Base-by-base conservation (phyloP, 495 filamentous ascomycete genomes). In the Hyaloscypha variabilis region DNA sequence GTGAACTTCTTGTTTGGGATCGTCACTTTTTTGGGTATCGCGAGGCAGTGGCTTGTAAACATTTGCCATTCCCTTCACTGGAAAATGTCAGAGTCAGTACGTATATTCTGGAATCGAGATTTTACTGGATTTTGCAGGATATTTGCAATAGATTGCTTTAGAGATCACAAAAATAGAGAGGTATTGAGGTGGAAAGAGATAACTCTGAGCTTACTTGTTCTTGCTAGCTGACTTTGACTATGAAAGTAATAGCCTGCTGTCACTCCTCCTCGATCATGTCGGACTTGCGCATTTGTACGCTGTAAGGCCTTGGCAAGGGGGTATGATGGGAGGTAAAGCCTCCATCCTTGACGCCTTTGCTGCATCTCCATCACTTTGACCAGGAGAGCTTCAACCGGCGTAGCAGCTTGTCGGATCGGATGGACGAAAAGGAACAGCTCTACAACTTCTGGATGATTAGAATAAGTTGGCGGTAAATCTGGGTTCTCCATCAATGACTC, bases 221-320 rank as follows among this genome's bases (percentile, higher is more conserved):
- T 69, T 23, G 78, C 72, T 58, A 85, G 73, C 68, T 84, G 73
- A 61, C 73, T 63, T 58, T 84, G 77, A 71, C 77, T 85, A 30
- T 76, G 80, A 58, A 82, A 87, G 68, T 83, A 87, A 54, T 78
- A 84, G 21, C 76, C 77, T 8, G 78, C 81, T 30, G 84, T 85
- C 14, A 85, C 73, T 8, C 85, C 85, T 36, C 85, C 85, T 62
- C 85, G 76, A 67, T 87, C 84, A 70, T 87, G 84, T 17, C 81
- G 75, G 26, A 87, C 84, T 64, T 86, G 83, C 19, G 81, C 77
- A 69, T 84, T 86, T 10, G 79, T 77, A 26, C 84, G 77, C 58
- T 85, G 75, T 1, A 85, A 36, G 2, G 81, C 76, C 67, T 87
- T 84, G n/a, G 58, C 46, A 8, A 79, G 77, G 13, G 82, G 83